Percentiles rank a stretch among this genome's conserved stretches.
Conservation (phyloP, 768 basidiomycete species). For the Rhizopogon vinicolor region DNA sequence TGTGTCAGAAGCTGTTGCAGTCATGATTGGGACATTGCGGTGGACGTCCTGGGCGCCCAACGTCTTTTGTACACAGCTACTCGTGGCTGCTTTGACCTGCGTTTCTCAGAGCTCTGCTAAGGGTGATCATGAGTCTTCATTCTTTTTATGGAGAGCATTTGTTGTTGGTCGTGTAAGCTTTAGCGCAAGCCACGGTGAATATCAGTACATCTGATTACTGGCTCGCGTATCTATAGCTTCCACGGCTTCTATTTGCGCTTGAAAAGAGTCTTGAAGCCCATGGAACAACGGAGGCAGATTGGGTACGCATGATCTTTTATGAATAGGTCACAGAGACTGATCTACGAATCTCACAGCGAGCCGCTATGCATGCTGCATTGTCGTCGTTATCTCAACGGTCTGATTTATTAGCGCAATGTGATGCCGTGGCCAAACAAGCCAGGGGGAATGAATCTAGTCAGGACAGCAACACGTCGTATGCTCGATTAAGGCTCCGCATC, state of each 20-base stretch:
- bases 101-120: slow-evolving; percentile 46
- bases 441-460: slow-evolving; percentile 12
- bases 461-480: slow-evolving; percentile 14
- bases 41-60: slow-evolving; percentile 61
- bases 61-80: slow-evolving; percentile 64
- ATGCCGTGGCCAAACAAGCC: slow-evolving; percentile 37
- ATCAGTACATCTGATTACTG: slow-evolving; percentile 1
- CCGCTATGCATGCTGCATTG: slow-evolving; percentile 47
- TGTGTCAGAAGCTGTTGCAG: slow-evolving; percentile 42
- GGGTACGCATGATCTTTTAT: slow-evolving; percentile 37
- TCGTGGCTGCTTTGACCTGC: slow-evolving; percentile 59
- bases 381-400: slow-evolving; percentile 42
- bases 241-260: slow-evolving; percentile 51
- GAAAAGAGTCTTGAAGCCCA: slow-evolving; percentile 47
- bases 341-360: slow-evolving; percentile 23
- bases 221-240: slow-evolving; percentile 41
- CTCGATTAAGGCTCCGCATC: not conserved
- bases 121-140: slow-evolving; percentile 24
- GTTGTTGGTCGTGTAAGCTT: slow-evolving; percentile 62
- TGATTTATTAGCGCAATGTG: slow-evolving; percentile 54
- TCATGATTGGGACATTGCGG: slow-evolving; percentile 53
- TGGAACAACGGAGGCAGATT: slow-evolving; percentile 47
- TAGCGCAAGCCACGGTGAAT: not conserved
- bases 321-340: not conserved
- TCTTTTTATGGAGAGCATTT: slow-evolving; percentile 64